Base-by-base conservation (phyloP, 352 stramenopile species). In the Peronospora tabacina region DNA sequence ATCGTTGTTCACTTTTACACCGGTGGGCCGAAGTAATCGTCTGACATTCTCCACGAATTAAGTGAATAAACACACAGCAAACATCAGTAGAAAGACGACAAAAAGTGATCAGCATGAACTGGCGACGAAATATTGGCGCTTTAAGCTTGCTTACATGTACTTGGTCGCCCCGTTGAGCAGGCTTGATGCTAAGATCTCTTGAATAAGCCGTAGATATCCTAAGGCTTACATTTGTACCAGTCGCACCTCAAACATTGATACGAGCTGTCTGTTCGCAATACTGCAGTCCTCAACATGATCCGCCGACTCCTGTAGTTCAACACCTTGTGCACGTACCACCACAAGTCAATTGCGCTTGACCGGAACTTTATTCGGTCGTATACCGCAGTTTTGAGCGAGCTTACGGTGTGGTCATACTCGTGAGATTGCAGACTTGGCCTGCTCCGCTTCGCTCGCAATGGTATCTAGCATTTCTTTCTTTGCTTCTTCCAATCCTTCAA, bases 401-500 rank as follows among this genome's bases (percentile, higher is more conserved):
- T 26, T 26, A 26, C 22, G 28, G 28, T 8, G 28, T 32, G n/a
- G n/a, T 22, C 17, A 22, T 20, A 19, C 15, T 39, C 17, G 15
- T n/a, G 57, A 7, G 30, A 35, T 53, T 37, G 36, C 29, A 13
- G 20, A n/a, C 34, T 49, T 42, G 7, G 37, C 7, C 22, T 39
- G 34, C 3, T 65, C 45, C 13, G 50, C 28, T 22, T 58, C 51
- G 2, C 58, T 37, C 7, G 28, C 37, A 30, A 63, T 54, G 1
- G 32, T 38, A 19, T 66, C 36, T 3, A 54, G 0, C 38, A 58
- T 47, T 24, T 62, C 54, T 15, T 24, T 58, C 33, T 62, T 62
- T 11, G 41, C 58, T n/a, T 58, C 36, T 30, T 41, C 52, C 7
- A 63, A 20, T 42, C 61, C 61, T 39, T 75, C 8, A 19, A 70